Evolutionary conservation across 805 yeast species (phyloP), one percentile per base, ranked within the genome.

Genomic region (Nakazawaea populi): DNA sequence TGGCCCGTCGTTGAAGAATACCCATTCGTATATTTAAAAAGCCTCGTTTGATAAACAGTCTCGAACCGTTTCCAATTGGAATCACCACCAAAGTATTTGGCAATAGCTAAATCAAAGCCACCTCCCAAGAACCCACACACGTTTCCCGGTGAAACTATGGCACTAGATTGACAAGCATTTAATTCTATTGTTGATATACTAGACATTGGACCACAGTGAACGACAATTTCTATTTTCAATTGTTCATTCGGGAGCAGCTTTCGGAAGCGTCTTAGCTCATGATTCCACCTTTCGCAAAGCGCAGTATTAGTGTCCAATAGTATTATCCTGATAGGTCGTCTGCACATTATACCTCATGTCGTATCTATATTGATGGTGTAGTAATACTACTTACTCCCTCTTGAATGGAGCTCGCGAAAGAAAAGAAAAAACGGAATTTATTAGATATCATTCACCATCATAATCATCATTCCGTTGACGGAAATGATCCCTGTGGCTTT

Each of bases 61-160:
- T 71, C 72, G 1, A 64, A 57, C 1, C 44, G 44, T 30, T 49
- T 47, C 59, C 63, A 56, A 3, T 53, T 34, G 27, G 42, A 42
- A 32, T n/a, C 18, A 37, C 36, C 12, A 18, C 37, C 37, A 50
- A 64, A 70, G 31, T 62, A 51, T 4, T 57, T 52, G 2, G 71
- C 69, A n/a, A 72, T 51, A 1, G 65, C 66, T 42, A 52, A 56
- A 57, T 77, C 82, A 57, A 77, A 74, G 1, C 82, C 82, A 2
- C 82, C 83, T 4, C 76, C 77, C 55, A 77, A 62, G 46, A 65
- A 71, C 4, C 81, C 82, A 48, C 71, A 64, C 2, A 79, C 72
- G 52, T 77, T 77, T 1, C 82, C 82, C 1, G 82, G 82, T 2
- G 81, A 75, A 1, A 77, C 70, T 14, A 77, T 65, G 2, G 58